Percentiles rank a stretch among this genome's conserved stretches.
Evolutionary conservation across 257 asterid genomes (phyloP).

Genomic region (Fraxinus americana): DNA sequence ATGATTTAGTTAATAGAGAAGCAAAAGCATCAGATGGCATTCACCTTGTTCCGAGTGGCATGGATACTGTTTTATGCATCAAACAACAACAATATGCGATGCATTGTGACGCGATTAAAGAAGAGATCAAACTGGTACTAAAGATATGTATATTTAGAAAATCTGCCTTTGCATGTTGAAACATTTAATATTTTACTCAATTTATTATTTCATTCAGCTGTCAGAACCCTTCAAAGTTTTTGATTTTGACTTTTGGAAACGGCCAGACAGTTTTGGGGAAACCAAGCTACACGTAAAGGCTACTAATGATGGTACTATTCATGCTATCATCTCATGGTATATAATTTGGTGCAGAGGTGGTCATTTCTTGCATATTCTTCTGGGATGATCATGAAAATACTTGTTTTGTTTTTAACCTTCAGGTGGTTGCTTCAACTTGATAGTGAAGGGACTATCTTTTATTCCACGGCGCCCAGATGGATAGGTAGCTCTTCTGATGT

Average conservation of each 20-base stretch:
- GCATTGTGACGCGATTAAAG: slow-evolving; percentile 84
- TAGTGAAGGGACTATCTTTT: slow-evolving; percentile 72
- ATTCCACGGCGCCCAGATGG: slow-evolving; percentile 88
- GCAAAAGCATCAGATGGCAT: slow-evolving; percentile 63
- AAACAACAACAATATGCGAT: slow-evolving; percentile 68
- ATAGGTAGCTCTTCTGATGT: slow-evolving; percentile 34
- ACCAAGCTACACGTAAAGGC: slow-evolving; percentile 65
- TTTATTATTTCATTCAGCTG: slow-evolving; percentile 54
- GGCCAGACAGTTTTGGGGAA: slow-evolving; percentile 77
- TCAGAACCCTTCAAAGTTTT: slow-evolving; percentile 93
- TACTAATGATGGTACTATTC: slow-evolving; percentile 72
- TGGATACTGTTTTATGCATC: slow-evolving; percentile 46
- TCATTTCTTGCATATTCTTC: slow-evolving; percentile 26
- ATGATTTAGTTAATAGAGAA: slow-evolving; percentile 66
- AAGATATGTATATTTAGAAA: not conserved
- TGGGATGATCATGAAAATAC: not conserved
- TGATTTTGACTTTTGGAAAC: slow-evolving; percentile 94
- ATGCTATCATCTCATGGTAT: slow-evolving; percentile 98
- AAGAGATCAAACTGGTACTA: slow-evolving; percentile 76
- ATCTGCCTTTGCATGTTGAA: not conserved
- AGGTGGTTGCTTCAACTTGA: slow-evolving; percentile 99
- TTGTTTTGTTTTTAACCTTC: slow-evolving; percentile 23
- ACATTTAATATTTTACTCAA: slow-evolving; percentile 21
- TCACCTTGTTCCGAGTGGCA: slow-evolving; percentile 71
- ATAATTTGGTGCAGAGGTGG: slow-evolving; percentile 34